Base-by-base conservation (phyloP, 2,329 filamentous ascomycete genomes). In the Rhynchosporium agropyri region DNA sequence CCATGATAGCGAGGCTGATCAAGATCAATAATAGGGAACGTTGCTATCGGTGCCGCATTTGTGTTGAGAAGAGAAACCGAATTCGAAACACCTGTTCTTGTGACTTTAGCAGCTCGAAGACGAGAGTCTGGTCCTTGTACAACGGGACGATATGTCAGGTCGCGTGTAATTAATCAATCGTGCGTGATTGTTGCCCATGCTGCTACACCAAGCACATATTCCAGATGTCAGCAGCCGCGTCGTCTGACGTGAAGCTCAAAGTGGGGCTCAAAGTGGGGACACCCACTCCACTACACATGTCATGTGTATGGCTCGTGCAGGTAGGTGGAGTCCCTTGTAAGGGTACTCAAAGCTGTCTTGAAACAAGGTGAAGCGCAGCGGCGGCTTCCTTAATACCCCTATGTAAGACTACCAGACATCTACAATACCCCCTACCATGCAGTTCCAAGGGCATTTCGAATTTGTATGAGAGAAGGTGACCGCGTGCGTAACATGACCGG, bases 401-500 rank as follows among this genome's bases (percentile, higher is more conserved):
- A 20, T 20, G 20, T 20, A 20, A 20, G 20, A 1, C 20, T 20
- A 20, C 1, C 20, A 20, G 20, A 20, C 20, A 20, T 20, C 20
- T 20, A 20, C 20, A 20, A 20, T 20, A 20, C 20, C 20, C 20
- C 20, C 20, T 20, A 20, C 20, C 40, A 43, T 15, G 10, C 40
- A 43, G 33, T 36, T 5, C 67, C 63, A 61, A 67, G 67, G 61
- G 67, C 60, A 71, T 53, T 58, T 3, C 58, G 63, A 36, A 69
- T 69, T 70, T 69, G 43, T 58, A 53, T 71, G 67, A 13, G 42
- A 45, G 20, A 31, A 62, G 60, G 67, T 67, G 70, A 71, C 70
- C 70, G 70, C 70, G 58, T 72, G 70, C 70, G 58, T 72, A 71
- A 71, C 70, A 66, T 73, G 70, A 72, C 66, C 46, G 60, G 63